These are phyloP conservation scores for Brassica nigra DNA, from an alignment of 345 rosid species.

Conservation along the genomic window DNA sequence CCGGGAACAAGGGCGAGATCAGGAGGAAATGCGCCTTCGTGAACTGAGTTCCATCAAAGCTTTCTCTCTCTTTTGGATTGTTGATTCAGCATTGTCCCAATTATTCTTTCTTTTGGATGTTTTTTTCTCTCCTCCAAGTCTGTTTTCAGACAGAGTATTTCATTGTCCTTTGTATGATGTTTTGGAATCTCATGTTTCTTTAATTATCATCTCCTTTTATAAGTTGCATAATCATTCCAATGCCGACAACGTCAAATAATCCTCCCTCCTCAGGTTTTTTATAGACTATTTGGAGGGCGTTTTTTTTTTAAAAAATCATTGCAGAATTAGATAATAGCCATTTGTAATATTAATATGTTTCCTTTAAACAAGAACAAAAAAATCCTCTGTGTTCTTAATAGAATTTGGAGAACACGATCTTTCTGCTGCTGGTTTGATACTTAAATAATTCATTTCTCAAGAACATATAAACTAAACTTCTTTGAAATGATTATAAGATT, in stretches of 20 bases:
- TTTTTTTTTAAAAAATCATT: constrained; percentile 9
- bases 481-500: not conserved
- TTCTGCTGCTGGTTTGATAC: not conserved
- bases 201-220: not conserved
- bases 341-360: not conserved
- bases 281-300: constrained; percentile 22
- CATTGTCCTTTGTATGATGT: constrained; percentile 15
- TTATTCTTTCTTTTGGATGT: not conserved
- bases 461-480: not conserved
- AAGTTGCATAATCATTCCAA: not conserved
- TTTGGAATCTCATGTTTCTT: constrained; percentile 11
- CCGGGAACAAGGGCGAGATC: constrained; percentile 56
- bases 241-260: not conserved
- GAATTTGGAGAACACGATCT: constrained; percentile 6
- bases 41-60: constrained; percentile 9
- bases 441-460: not conserved
- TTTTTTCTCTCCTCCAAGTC: constrained; percentile 5
- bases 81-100: not conserved
- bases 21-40: constrained; percentile 51
- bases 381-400: not conserved
- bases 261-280: constrained; percentile 11
- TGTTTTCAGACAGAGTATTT: constrained; percentile 19
- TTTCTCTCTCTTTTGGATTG: not conserved
- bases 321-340: not conserved
- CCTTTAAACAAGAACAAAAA: not conserved